Percentiles rank a stretch among this genome's conserved stretches.
Evolutionary conservation across 768 basidiomycete genomes (phyloP).

Genomic region (Pleurotus ostreatus): DNA sequence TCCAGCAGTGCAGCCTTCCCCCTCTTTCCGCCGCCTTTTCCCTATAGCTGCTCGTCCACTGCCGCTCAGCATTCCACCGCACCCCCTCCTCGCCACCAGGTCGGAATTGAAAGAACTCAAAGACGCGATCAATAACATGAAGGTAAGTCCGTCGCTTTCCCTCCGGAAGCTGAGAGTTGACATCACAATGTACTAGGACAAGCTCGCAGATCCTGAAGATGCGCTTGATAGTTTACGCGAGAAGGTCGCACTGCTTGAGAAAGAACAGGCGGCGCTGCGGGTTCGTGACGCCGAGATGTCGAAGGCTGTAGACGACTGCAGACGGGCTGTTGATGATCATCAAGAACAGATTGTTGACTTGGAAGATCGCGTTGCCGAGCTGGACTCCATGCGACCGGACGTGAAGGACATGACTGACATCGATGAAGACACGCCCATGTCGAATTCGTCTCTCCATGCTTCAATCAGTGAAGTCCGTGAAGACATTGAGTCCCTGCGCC

Average conservation of each 20-base stretch:
- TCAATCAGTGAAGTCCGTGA: slow-evolving; percentile 36
- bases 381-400: slow-evolving; percentile 35
- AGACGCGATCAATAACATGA: slow-evolving; percentile 16
- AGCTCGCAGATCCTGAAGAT: slow-evolving; percentile 16
- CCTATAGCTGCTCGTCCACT: no score
- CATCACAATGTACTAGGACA: background rate
- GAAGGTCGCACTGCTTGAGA: no score
- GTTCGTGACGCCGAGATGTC: slow-evolving; percentile 18
- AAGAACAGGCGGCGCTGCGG: slow-evolving; percentile 24
- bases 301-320: slow-evolving; percentile 27
- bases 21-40: no score
- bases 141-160: slow-evolving; percentile 4
- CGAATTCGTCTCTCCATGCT: slow-evolving; percentile 23
- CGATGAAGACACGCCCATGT: slow-evolving; percentile 23
- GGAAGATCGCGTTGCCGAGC: slow-evolving; percentile 18
- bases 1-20: no score
- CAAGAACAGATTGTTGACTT: slow-evolving; percentile 9
- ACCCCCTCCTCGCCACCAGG: background rate
- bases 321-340: background rate
- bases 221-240: no score
- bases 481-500: slow-evolving; percentile 15
- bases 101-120: background rate
- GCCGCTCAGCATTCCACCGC: no score
- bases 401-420: slow-evolving; percentile 33
- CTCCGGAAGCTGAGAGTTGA: background rate